Percentiles rank a stretch among this genome's conserved stretches.
phyloP scores from a whole-genome alignment of 176 grass and related monocot genomes.

The Triticum aestivum region DNA sequence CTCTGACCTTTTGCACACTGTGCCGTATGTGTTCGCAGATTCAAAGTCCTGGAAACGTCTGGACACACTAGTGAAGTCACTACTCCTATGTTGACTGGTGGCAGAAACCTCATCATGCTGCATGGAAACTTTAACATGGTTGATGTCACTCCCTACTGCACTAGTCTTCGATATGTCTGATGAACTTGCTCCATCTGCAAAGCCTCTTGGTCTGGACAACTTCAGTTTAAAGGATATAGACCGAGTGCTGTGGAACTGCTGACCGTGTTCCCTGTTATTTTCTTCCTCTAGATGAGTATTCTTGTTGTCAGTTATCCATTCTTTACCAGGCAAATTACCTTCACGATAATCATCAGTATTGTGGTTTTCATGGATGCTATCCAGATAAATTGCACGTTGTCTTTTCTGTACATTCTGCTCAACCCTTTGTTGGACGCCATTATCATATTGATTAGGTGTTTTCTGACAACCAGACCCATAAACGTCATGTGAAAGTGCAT shows the following conservation, averaged over 20 bases:
- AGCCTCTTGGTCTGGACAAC: conserved; percentile 53
- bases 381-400: conserved; percentile 30
- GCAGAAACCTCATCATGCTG: conserved; percentile 42
- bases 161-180: conserved; percentile 39
- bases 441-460: conserved; percentile 25
- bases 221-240: conserved; percentile 47
- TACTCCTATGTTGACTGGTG: conserved; percentile 34
- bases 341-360: neutral
- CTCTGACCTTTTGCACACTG: conserved; percentile 77
- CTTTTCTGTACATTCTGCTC: conserved; percentile 29
- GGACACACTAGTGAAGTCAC: conserved; percentile 26
- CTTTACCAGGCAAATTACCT: conserved; percentile 19
- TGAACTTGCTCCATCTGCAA: conserved; percentile 43
- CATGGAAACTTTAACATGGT: conserved; percentile 23
- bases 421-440: conserved; percentile 16
- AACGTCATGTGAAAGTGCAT: conserved; percentile 28
- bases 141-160: conserved; percentile 23
- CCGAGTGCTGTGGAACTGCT: conserved; percentile 36
- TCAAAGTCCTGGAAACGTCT: conserved; percentile 33
- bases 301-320: conserved; percentile 8
- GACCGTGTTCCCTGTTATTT: conserved; percentile 18
- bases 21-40: conserved; percentile 41
- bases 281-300: conserved; percentile 23
- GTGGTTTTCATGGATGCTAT: conserved; percentile 37
- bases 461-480: conserved; percentile 22